Conservation (phyloP, 2,329 filamentous ascomycete species). For the Dactylonectria estremocensis region DNA sequence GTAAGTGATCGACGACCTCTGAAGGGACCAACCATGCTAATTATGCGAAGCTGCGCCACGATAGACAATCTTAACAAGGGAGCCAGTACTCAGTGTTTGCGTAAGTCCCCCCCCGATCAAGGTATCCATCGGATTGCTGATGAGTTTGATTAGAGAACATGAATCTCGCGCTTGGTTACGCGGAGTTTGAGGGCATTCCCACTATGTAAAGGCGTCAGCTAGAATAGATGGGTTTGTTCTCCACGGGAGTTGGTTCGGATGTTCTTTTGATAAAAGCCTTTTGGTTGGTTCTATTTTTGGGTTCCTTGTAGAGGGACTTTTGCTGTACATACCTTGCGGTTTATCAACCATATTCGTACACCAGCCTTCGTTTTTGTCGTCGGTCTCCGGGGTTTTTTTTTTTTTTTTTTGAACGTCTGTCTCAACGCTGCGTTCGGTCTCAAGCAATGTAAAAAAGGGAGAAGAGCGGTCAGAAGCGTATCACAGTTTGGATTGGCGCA, state of each 20-base stretch:
- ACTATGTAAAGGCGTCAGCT: slow-evolving; percentile 52
- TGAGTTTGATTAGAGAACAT: no score
- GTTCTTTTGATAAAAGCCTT: not conserved
- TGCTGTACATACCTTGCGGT: not conserved
- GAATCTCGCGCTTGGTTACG: no score
- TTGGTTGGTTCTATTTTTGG: not conserved
- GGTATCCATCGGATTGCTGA: no score
- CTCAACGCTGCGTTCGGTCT: no score
- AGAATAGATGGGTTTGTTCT: not conserved
- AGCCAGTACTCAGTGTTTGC: slow-evolving; percentile 90
- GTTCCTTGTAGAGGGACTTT: not conserved
- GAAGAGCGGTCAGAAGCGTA: no score
- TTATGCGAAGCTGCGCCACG: slow-evolving; percentile 71
- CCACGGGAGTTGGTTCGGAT: not conserved
- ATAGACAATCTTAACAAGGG: slow-evolving; percentile 96
- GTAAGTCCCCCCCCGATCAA: no score
- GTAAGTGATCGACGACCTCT: slow-evolving; percentile 13
- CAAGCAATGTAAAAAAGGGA: no score
- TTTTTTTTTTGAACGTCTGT: no score
- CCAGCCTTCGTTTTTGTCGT: not conserved
- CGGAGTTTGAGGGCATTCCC: slow-evolving; percentile 89
- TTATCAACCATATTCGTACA: not conserved
- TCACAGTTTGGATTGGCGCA: no score
- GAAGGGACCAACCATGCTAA: slow-evolving; percentile 3
- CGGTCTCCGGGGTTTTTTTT: not conserved